Conservation (phyloP, 805 yeast genomes). For the Isabelozyma heimii region DNA sequence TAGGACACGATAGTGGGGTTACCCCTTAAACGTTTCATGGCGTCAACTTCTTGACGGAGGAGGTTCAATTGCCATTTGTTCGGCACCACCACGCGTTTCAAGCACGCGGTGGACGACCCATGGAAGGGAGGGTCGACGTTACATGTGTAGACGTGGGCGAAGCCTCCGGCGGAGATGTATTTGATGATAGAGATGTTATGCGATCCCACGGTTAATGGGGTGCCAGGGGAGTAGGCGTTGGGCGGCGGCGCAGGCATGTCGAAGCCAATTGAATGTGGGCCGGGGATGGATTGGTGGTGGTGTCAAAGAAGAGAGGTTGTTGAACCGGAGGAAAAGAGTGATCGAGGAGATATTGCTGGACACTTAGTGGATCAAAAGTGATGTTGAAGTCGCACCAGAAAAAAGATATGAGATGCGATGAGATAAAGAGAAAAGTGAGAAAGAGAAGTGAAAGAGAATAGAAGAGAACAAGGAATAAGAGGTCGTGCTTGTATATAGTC, state of each 20-base stretch:
- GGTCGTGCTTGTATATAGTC: no score
- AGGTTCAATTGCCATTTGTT: constrained; percentile 79
- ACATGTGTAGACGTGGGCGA: constrained; percentile 91
- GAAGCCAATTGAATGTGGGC: background rate
- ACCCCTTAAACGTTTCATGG: constrained; percentile 87
- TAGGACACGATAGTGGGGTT: constrained; percentile 80
- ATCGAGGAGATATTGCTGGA: background rate
- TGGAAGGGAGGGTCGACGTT: constrained; percentile 54
- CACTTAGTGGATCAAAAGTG: no score
- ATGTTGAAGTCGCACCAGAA: background rate
- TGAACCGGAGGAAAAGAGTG: no score
- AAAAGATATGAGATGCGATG: background rate
- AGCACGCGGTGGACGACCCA: constrained; percentile 63
- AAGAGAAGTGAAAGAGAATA: background rate
- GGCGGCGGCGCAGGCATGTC: constrained; percentile 45
- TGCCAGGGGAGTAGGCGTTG: constrained; percentile 71
- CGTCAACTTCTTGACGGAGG: constrained; percentile 92
- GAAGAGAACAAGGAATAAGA: background rate
- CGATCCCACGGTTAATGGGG: constrained; percentile 77
- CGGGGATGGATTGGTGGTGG: background rate
- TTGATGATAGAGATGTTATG: constrained; percentile 67
- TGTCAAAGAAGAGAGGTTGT: background rate
- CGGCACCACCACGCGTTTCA: constrained; percentile 94
- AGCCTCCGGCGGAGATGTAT: constrained; percentile 88
- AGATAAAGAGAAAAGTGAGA: background rate